phyloP scores from a whole-genome alignment of 176 grass and related monocot genomes.

The Oryza brachyantha region DNA sequence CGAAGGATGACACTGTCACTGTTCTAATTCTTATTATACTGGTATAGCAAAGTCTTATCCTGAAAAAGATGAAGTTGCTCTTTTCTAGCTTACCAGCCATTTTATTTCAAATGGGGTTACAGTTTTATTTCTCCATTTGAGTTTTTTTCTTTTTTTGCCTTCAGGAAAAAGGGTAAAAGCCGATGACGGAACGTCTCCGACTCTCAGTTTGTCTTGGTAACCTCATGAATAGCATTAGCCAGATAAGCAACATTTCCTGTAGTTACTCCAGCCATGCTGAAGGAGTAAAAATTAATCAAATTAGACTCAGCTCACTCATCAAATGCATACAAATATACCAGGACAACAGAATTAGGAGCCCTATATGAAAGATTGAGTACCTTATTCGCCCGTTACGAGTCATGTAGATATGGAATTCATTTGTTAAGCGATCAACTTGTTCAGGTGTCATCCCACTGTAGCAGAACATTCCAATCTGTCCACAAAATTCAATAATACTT shows the following conservation, averaged over 20 bases:
- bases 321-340: background rate
- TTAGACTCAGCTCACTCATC: background rate
- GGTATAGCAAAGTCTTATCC: background rate
- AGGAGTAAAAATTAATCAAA: conserved; percentile 19
- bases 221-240: conserved; percentile 83
- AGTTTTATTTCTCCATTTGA: conserved; percentile 18
- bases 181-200: background rate
- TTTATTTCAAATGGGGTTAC: background rate
- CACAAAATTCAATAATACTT: background rate
- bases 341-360: background rate
- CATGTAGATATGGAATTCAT: conserved; percentile 87
- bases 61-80: background rate
- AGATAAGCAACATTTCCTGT: conserved; percentile 64
- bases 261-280: conserved; percentile 85
- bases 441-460: conserved; percentile 90
- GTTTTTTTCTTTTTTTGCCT: too few species aligned
- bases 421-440: conserved; percentile 86
- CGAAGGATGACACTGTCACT: background rate
- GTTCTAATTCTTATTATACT: background rate
- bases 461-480: conserved; percentile 93
- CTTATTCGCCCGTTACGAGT: conserved; percentile 89
- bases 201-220: conserved; percentile 52
- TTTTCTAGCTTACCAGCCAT: background rate
- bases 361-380: conserved; percentile 27
- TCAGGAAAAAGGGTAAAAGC: background rate